Base-by-base conservation (phyloP, 1,284 basidiomycete species). In the Phlebopus sp. region DNA sequence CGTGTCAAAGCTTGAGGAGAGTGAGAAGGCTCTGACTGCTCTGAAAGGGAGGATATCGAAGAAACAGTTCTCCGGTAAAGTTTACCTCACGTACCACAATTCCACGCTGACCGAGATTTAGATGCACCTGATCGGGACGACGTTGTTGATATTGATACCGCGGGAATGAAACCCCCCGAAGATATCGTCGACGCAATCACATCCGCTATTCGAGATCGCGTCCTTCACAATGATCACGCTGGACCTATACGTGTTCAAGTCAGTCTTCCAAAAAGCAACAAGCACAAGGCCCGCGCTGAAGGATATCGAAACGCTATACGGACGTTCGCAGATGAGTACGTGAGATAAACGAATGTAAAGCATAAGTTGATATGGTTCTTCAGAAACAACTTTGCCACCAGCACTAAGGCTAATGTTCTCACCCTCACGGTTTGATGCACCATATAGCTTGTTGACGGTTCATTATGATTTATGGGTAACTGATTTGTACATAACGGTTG, bases 1-100 rank as follows among this genome's bases (percentile, higher is more conserved):
- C 37, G 21, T 44, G 29, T 49, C 51, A 5, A 57, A 65, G 35
- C 29, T 67, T 6, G 46, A 56, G 8, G 62, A 65, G 3, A 2
- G 5, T 2, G 49, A 50, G 13, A 52, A 51, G 34, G 53, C 37
- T n/a, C 25, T 63, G 5, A 15, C 1, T 0, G 42, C 27, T 9
- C 14, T 54, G 38, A 51, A 48, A 13, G 41, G 37, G 14, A 62
- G 64, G 23, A 42, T 59, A 0, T 30, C 11, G n/a, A 66, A 56
- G 32, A 62, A 47, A 29, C 46, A 31, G 11, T 63, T 66, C 25
- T 50, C 59, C 17, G 50, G 61, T 58, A 9, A 44, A 18, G 25
- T 10, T 19, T 15, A 34, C 15, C 29, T n/a, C 7, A 15, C 32
- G 35, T 36, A 35, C 29, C 14, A 29, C 21, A 17, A 39, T 18